Evolutionary conservation across 2,329 filamentous ascomycete species (phyloP).

Genomic region (Xylariaceae sp.): DNA sequence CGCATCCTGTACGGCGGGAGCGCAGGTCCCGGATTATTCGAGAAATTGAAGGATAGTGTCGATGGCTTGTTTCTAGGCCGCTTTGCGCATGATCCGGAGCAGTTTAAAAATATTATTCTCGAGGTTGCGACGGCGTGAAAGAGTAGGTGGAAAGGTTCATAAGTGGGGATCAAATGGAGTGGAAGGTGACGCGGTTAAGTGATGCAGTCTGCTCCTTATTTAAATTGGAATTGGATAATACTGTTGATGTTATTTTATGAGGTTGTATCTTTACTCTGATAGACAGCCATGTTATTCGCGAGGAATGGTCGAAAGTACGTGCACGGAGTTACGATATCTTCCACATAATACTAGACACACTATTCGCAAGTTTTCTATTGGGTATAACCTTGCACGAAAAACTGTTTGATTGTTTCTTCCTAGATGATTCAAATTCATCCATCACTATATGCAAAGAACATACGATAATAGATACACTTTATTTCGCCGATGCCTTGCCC

Average conservation of each 20-base stretch:
- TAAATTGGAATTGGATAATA: background rate
- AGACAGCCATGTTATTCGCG: too few species aligned
- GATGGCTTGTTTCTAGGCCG: slow-evolving; percentile 84
- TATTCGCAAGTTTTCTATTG: too few species aligned
- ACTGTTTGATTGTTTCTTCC: too few species aligned
- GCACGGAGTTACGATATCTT: too few species aligned
- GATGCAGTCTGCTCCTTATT: background rate
- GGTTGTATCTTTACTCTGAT: background rate
- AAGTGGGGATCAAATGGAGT: background rate
- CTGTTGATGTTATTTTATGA: background rate
- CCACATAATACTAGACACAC: too few species aligned
- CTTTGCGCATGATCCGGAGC: slow-evolving; percentile 78
- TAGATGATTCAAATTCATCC: too few species aligned
- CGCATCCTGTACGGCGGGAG: slow-evolving; percentile 84
- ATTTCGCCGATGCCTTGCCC: slow-evolving; percentile 46
- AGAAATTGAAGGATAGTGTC: slow-evolving; percentile 69
- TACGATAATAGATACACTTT: too few species aligned
- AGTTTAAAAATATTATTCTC: slow-evolving; percentile 73
- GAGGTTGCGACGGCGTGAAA: slow-evolving; percentile 65
- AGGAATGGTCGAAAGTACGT: too few species aligned
- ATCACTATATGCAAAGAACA: too few species aligned
- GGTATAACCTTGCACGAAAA: too few species aligned
- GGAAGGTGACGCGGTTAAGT: background rate
- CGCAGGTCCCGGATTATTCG: slow-evolving; percentile 79
- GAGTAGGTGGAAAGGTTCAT: background rate